Evolutionary conservation across 73 alveolate genomes (phyloP), one percentile per base, ranked within the genome.

Genomic region (Effrenium voratum): DNA sequence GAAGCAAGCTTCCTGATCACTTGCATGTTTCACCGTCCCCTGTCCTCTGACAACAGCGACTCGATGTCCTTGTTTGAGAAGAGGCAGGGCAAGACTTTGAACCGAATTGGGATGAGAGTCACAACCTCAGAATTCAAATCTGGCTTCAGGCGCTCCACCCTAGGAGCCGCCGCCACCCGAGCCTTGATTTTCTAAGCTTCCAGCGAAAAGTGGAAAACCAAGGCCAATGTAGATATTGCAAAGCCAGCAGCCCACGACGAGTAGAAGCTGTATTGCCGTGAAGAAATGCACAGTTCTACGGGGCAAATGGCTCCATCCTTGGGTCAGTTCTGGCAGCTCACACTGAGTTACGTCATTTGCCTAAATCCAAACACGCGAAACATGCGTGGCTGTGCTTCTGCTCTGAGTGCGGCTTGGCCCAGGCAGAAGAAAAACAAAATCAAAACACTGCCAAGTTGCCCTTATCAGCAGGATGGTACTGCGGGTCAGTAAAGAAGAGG

Each of bases 31-130:
- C n/a, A n/a, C n/a, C n/a, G n/a, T n/a, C 81, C 73, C 44, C 28
- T 28, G 50, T 66, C 97, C 97, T 90, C 97, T 38, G 97, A 49
- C 50, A 90, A 41, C 10, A 90, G 97, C 26, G 97, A 86, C 3
- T 90, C 97, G 66, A 90, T 90, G 75, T 90, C 97, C 44, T 90
- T 87, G 47, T 70, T 52, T 32, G 86, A 44, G 88, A 90, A 68
- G 55, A 90, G 32, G 81, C 77, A 70, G 8, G 97, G 97, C 26
- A 90, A 87, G 59, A 90, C 12, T 59, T 90, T 68, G 97, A 90
- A 90, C 77, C 97, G 97, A 75, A 90, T 46, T 44, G 97, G 97
- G 30, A 90, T 45, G 36, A 90, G 75, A 55, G 44, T 44, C 34
- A 76, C 66, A 32, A 90, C 97, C 97, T 90, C 34, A 46, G 94